Conservation (phyloP, 345 rosid species). For the Ceriops zippeliana region DNA sequence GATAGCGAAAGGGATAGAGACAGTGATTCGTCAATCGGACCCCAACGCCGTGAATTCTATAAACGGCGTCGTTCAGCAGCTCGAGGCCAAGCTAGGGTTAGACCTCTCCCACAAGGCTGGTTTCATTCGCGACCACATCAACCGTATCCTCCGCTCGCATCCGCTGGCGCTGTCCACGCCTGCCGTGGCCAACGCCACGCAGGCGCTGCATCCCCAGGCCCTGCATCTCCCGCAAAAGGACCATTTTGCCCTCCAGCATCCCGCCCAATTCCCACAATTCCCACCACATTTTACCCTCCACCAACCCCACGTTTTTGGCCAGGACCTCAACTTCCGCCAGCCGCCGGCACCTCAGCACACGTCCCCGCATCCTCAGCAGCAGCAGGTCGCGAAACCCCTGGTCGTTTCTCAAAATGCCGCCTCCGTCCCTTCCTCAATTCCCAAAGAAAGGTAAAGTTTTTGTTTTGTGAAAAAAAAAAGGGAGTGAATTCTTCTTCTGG, state of each 20-base stretch:
- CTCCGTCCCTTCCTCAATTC: slow-evolving; percentile 24
- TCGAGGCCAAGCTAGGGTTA: slow-evolving; percentile 76
- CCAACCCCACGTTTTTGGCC: slow-evolving; percentile 30
- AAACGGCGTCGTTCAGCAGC: slow-evolving; percentile 74
- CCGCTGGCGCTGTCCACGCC: slow-evolving; percentile 15
- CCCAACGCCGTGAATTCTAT: slow-evolving; percentile 60
- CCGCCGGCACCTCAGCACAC: slow-evolving; percentile 29
- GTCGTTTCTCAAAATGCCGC: slow-evolving; percentile 24
- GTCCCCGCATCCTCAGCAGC: slow-evolving; percentile 25
- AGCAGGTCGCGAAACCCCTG: slow-evolving; percentile 23
- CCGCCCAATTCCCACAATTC: slow-evolving; percentile 35
- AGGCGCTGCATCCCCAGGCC: background rate
- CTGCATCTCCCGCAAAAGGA: slow-evolving; percentile 39
- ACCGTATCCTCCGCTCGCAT: slow-evolving; percentile 58
- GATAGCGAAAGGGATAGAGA: slow-evolving; percentile 76
- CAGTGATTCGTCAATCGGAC: slow-evolving; percentile 69
- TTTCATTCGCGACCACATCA: slow-evolving; percentile 83
- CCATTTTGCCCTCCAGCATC: slow-evolving; percentile 59
- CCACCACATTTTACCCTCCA: slow-evolving; percentile 36
- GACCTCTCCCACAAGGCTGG: slow-evolving; percentile 75
- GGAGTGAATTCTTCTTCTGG: too few relatives aligned
- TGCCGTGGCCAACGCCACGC: slow-evolving; percentile 4
- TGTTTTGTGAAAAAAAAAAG: background rate
- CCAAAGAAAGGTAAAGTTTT: slow-evolving; percentile 64
- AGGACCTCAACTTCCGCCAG: slow-evolving; percentile 74